Percentiles rank a stretch among this genome's conserved stretches.
phyloP scores from a whole-genome alignment of 352 stramenopile species.

The Phytophthora fragariaefolia region DNA sequence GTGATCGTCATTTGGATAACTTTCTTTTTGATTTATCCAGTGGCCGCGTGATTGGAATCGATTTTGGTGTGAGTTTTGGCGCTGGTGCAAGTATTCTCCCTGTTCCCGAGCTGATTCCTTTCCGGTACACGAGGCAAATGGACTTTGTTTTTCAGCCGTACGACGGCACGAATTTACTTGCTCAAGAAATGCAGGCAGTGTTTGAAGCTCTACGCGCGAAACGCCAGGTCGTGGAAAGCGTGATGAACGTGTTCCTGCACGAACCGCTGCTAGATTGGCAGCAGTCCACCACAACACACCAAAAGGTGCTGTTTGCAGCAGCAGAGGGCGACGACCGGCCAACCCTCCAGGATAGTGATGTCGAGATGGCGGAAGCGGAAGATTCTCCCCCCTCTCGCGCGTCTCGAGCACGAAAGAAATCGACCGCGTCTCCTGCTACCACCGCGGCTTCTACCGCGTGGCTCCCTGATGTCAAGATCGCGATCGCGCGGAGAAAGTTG shows the following conservation, averaged over 20 bases:
- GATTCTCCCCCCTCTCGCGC: neutral
- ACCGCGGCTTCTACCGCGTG: slow-evolving; percentile 39
- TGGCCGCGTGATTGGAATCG: slow-evolving; percentile 89
- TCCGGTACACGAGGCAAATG: slow-evolving; percentile 88
- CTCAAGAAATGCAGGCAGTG: slow-evolving; percentile 86
- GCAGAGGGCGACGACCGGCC: slow-evolving; percentile 18
- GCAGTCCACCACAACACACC: slow-evolving; percentile 67
- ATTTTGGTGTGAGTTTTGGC: slow-evolving; percentile 94
- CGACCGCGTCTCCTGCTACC: slow-evolving; percentile 5
- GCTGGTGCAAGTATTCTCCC: slow-evolving; percentile 80
- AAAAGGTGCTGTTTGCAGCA: slow-evolving; percentile 61
- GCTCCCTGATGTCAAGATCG: slow-evolving; percentile 82
- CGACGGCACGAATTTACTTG: slow-evolving; percentile 64
- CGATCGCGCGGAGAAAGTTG: slow-evolving; percentile 76
- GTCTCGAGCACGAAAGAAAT: slow-evolving; percentile 26
- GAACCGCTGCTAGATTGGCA: slow-evolving; percentile 93
- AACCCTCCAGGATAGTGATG: slow-evolving; percentile 43
- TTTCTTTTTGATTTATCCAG: slow-evolving; percentile 84
- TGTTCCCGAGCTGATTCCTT: slow-evolving; percentile 92
- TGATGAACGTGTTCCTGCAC: slow-evolving; percentile 93
- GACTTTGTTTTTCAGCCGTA: slow-evolving; percentile 76
- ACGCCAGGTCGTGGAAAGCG: slow-evolving; percentile 84
- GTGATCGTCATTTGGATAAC: slow-evolving; percentile 93
- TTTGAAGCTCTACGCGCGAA: slow-evolving; percentile 86
- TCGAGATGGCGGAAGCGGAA: slow-evolving; percentile 41